A percentile compares a stretch with the other conserved stretches of the same genome.
Conservation (phyloP, 1,139 yeast genomes). For the Debaryomyces singareniensis region DNA sequence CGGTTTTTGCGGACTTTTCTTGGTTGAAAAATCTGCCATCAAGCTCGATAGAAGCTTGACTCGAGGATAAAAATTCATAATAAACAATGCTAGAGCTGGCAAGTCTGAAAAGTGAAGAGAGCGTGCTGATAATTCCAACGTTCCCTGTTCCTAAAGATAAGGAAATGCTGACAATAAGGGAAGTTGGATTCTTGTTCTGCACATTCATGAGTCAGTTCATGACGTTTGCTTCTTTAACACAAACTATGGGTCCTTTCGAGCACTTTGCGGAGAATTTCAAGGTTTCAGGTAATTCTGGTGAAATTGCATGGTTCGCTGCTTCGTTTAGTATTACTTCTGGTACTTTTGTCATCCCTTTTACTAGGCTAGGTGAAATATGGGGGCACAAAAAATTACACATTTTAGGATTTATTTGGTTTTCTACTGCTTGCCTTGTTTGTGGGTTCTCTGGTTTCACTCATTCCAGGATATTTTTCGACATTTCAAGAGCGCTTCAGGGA, state of each 20-base stretch:
- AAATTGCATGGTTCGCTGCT: conserved; percentile 55
- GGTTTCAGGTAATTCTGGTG: conserved; percentile 30
- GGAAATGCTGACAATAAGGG: too few species aligned
- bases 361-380: conserved; percentile 48
- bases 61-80: too few species aligned
- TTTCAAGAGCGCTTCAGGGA: conserved; percentile 54
- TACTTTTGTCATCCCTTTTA: conserved; percentile 46
- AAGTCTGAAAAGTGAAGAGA: too few species aligned
- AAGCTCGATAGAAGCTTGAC: too few species aligned
- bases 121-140: too few species aligned
- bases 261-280: conserved; percentile 32
- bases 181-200: conserved; percentile 16
- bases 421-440: conserved; percentile 40
- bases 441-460: conserved; percentile 41
- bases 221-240: conserved; percentile 46
- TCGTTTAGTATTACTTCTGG: conserved; percentile 50
- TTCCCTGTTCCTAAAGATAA: too few species aligned
- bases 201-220: conserved; percentile 39
- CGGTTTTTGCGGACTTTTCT: too few species aligned
- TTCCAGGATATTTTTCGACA: conserved; percentile 40
- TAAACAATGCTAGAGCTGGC: too few species aligned
- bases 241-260: conserved; percentile 33
- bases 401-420: conserved; percentile 40
- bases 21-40: too few species aligned
- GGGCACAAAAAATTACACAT: conserved; percentile 40